Base-by-base conservation (phyloP, 768 basidiomycete genomes). In the Rhodosporidiobolus odoratus region DNA sequence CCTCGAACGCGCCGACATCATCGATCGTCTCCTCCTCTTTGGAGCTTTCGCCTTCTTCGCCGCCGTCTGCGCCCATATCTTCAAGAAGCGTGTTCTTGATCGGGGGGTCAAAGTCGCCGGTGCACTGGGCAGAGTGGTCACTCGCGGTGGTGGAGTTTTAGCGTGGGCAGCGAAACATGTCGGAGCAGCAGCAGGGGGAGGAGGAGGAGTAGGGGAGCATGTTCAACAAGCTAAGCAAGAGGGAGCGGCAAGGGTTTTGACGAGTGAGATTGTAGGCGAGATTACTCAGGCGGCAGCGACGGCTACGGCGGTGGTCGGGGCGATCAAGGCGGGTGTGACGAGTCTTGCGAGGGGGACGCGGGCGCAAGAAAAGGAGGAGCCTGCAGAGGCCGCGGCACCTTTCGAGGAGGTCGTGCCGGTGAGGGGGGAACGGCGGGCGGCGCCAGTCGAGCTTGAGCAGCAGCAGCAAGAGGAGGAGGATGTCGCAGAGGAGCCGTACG, bases 1-100 rank as follows among this genome's bases (percentile, higher is more conserved):
- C 0, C 86, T 99, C 58, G 91, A 96, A 80, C 88, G 88, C 69
- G 85, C 92, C 23, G 94, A 98, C 82, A 88, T 90, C 86, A 82
- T 94, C 27, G 96, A 99, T 82, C 88, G 94, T 10, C 78, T 96
- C 37, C 81, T 98, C 71, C 88, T 99, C 75, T 81, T 92, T 64
- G 83, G 86, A 3, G 90, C 86, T 0, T 86, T 98, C 43, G 78
- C 83, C 17, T 90, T 97, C 79, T 99, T 99, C 82, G 71, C 87
- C 68, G 85, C 93, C 25, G 88, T 90, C 38, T 87, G 92, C 12
- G 83, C 88, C 34, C 94, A 90, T 76, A 89, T 99, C 74, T 76
- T 98, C 76, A 92, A 96, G 80, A 87, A 93, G 66, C 85, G 96
- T 23, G 81, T 97, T 57, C 73, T 97, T 43, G 91, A 95, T 78